These are phyloP conservation scores for Zanthoxylum bungeanum DNA, from an alignment of 345 rosid species.

Conservation along the genomic window DNA sequence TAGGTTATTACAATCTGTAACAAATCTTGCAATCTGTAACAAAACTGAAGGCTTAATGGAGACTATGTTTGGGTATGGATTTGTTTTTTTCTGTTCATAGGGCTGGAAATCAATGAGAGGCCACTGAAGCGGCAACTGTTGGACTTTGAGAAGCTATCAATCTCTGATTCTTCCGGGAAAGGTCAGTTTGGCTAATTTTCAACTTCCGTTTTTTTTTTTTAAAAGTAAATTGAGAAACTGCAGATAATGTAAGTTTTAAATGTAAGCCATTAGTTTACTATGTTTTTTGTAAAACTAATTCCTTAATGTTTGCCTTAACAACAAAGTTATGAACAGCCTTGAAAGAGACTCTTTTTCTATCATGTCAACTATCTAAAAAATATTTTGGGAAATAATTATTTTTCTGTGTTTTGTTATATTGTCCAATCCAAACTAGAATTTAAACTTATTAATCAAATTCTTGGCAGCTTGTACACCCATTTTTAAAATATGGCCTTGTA, in stretches of 20 bases:
- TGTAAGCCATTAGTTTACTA: no score
- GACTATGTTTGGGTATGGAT: no score
- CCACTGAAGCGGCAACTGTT: constrained; percentile 53
- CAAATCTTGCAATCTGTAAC: no score
- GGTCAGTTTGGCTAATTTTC: constrained; percentile 22
- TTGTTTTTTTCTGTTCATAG: constrained; percentile 17
- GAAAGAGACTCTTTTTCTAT: no score
- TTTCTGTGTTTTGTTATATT: not conserved
- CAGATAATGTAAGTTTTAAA: not conserved
- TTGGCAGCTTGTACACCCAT: not conserved
- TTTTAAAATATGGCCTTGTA: not conserved
- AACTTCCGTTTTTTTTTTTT: not conserved
- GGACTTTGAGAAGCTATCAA: constrained; percentile 53
- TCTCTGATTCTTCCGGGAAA: constrained; percentile 36
- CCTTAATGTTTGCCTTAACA: no score
- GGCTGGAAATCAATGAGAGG: constrained; percentile 83
- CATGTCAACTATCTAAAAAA: no score
- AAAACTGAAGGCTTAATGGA: no score
- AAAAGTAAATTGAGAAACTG: not conserved
- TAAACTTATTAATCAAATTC: not conserved
- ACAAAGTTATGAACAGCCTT: no score
- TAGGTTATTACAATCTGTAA: no score
- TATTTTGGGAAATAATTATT: not conserved
- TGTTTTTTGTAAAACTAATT: no score
- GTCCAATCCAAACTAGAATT: not conserved